These are phyloP conservation scores for Trichoderma aggressivum DNA, from an alignment of 2,329 filamentous ascomycete species.

Conservation along the genomic window DNA sequence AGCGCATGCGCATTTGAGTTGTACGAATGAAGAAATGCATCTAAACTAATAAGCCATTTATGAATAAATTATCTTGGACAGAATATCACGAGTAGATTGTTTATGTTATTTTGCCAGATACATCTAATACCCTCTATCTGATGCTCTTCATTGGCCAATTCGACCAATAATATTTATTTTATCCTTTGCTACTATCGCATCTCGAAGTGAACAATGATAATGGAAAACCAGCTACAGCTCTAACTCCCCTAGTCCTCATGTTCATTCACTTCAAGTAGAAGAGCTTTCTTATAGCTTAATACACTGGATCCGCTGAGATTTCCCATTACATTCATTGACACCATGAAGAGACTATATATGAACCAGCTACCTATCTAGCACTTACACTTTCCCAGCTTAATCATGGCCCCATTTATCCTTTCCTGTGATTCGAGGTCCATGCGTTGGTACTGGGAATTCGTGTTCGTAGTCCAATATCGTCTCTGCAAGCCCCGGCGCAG, in stretches of 20 bases:
- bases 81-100: fast-evolving
- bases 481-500: background rate
- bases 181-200: too few species aligned
- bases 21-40: background rate
- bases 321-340: background rate
- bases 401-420: background rate
- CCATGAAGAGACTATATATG: background rate
- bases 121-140: background rate
- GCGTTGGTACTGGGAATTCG: background rate
- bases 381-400: background rate
- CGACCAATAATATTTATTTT: too few species aligned
- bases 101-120: background rate
- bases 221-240: too few species aligned
- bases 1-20: background rate
- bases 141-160: background rate
- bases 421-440: background rate
- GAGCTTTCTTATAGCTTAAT: too few species aligned
- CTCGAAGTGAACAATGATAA: too few species aligned
- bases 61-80: fast-evolving
- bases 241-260: too few species aligned
- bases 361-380: too few species aligned
- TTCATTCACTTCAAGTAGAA: too few species aligned
- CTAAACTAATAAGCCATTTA: fast-evolving
- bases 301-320: background rate
- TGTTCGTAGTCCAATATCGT: background rate